phyloP scores from a whole-genome alignment of 75 land plant species.

The Selaginella moellendorffii region DNA sequence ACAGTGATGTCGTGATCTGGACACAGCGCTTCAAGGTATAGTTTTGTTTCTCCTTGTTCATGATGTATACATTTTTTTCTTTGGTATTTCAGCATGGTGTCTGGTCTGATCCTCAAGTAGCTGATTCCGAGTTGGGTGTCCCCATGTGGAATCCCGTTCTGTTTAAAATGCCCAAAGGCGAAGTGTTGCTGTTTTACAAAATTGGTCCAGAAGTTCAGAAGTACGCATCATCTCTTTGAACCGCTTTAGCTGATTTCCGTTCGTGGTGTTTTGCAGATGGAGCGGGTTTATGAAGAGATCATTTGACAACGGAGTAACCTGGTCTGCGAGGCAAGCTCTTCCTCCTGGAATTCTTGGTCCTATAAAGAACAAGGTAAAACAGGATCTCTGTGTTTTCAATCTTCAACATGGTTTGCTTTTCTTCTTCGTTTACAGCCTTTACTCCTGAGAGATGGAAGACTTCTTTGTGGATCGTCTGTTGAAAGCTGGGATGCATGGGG shows the following conservation, averaged over 20 bases:
- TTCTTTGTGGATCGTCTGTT: conserved; percentile 95
- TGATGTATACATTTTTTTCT: neutral
- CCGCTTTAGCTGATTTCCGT: no score
- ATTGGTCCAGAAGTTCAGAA: conserved; percentile 91
- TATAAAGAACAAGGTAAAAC: conserved; percentile 74
- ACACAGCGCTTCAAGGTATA: conserved; percentile 53
- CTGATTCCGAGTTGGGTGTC: conserved; percentile 62
- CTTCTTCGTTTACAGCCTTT: conserved; percentile 60
- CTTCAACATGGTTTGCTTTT: no score
- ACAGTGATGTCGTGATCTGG: conserved; percentile 95
- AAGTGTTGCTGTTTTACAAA: conserved; percentile 80
- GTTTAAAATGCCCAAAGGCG: conserved; percentile 63
- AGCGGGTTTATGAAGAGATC: conserved; percentile 94
- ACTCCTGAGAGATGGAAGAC: conserved; percentile 55
- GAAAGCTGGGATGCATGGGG: conserved; percentile 99
- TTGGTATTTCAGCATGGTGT: conserved; percentile 37
- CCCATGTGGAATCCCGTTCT: conserved; percentile 99
- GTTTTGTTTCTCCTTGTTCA: neutral
- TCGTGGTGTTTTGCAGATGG: conserved; percentile 46
- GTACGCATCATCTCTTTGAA: conserved; percentile 38
- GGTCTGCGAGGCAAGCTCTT: conserved; percentile 78
- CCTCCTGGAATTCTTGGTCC: conserved; percentile 98
- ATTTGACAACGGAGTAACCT: conserved; percentile 58
- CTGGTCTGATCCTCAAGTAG: conserved; percentile 52
- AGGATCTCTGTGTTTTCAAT: no score